phyloP scores from a whole-genome alignment of 1,139 yeast species.

The Pichia sp. region DNA sequence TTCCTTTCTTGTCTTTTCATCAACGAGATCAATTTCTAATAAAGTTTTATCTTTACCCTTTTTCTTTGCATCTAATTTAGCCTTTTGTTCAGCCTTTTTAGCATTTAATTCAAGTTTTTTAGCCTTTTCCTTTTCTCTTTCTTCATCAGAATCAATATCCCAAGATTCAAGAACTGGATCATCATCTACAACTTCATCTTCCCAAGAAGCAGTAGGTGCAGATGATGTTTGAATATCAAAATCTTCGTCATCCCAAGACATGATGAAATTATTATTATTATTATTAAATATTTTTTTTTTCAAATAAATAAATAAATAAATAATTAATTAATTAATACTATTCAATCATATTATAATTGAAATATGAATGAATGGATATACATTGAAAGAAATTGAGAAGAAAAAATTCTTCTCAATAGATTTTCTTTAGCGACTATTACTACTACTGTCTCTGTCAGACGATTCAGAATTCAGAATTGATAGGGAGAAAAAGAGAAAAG shows the following conservation, averaged over 20 bases:
- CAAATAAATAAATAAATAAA: neutral
- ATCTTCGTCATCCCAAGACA: slow-evolving; percentile 69
- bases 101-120: slow-evolving; percentile 8
- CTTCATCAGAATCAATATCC: slow-evolving; percentile 72
- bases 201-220: slow-evolving; percentile 60
- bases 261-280: neutral
- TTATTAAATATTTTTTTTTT: too few relatives aligned
- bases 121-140: slow-evolving; percentile 40
- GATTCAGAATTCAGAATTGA: too few relatives aligned
- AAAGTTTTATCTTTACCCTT: slow-evolving; percentile 25
- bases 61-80: slow-evolving; percentile 16
- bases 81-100: slow-evolving; percentile 26
- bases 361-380: too few relatives aligned
- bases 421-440: too few relatives aligned
- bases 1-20: slow-evolving; percentile 63
- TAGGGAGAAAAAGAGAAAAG: too few relatives aligned
- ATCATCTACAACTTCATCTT: slow-evolving; percentile 63
- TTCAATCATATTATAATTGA: too few relatives aligned
- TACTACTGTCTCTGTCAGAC: too few relatives aligned
- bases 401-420: too few relatives aligned
- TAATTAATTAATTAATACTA: too few relatives aligned
- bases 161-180: slow-evolving; percentile 77
- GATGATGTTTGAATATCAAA: slow-evolving; percentile 60
- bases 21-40: slow-evolving; percentile 58
- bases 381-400: too few relatives aligned